Base-by-base conservation (phyloP, 768 basidiomycete genomes). In the Russula compacta region DNA sequence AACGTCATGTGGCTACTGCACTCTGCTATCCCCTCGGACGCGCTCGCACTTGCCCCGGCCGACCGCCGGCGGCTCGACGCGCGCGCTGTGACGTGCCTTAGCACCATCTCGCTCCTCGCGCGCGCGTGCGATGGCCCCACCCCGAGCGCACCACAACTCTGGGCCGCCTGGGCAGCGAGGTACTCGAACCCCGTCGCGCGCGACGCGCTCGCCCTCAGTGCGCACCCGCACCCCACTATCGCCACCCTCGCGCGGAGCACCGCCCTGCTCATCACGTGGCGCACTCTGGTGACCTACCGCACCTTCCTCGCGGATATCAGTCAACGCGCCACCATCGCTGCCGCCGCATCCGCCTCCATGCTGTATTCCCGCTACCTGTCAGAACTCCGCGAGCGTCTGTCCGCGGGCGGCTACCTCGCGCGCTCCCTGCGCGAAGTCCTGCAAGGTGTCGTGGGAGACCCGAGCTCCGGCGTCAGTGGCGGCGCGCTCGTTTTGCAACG, bases 171-270 rank as follows among this genome's bases (percentile, higher is more conserved):
- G 60, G 56, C 49, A 2, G 42, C 51, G 15, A 29, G 7, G 32
- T 61, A 61, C 21, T 57, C 51, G 32, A 61, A 52, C 29, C 33
- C 56, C 36, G 50, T 61, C 42, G 32, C 39, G 44, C 60, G 55
- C 15, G 36, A 52, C 4, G 43, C 50, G 2, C 56, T 61, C 44
- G 35, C 50, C 43, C 35, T 61, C 12, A 32, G 60, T n/a, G 29
- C 4, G 3, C 39, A 54, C 33, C 19, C 39, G 17, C 21, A 50
- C 3, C 42, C 59, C 3, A 19, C 19, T 2, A 40, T 61, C 21
- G 50, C 43, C 6, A 8, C 19, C 3, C 49, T 61, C 44, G 56
- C 60, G 17, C 43, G 40, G 19, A 51, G 60, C 50, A 47, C 56
- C 7, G 19, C 2, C 4, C 38, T 61, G 10, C 32, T 61, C 56